Percentiles rank a stretch among this genome's conserved stretches.
Evolutionary conservation across 73 alveolate species (phyloP).

Genomic region (Tetrahymena malaccensis): DNA sequence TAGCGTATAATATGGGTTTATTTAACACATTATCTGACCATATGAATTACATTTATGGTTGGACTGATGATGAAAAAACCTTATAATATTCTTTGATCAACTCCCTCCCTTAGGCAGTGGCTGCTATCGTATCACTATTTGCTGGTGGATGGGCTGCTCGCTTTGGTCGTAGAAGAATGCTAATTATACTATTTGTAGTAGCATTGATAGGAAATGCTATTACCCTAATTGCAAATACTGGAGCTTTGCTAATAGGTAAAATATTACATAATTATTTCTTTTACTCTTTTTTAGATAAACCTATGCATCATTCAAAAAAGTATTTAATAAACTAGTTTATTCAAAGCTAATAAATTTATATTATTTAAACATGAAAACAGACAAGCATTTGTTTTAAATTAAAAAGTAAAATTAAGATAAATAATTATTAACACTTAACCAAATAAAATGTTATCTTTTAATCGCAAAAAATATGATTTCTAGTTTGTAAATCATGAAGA

Average conservation of each 20-base stretch:
- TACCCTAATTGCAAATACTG: not conserved
- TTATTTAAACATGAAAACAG: too few relatives aligned
- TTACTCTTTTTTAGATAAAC: not conserved
- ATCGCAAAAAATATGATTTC: too few relatives aligned
- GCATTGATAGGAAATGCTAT: not conserved
- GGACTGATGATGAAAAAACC: not conserved
- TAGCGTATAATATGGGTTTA: not conserved
- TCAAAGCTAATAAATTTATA: too few relatives aligned
- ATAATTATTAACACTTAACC: too few relatives aligned
- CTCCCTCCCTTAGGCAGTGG: not conserved
- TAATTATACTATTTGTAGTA: not conserved
- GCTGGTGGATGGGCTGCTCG: not conserved
- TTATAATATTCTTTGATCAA: not conserved
- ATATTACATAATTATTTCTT: not conserved
- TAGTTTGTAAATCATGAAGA: too few relatives aligned
- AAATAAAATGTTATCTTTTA: too few relatives aligned
- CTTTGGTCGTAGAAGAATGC: not conserved
- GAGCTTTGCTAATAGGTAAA: not conserved
- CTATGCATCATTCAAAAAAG: too few relatives aligned
- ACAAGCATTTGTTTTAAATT: too few relatives aligned
- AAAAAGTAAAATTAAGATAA: too few relatives aligned
- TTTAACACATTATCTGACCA: not conserved
- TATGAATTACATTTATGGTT: not conserved
- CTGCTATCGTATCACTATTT: not conserved
- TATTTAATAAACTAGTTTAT: not conserved